Conservation (phyloP, 768 basidiomycete species). For the Strobilomyces echinocephalus region DNA sequence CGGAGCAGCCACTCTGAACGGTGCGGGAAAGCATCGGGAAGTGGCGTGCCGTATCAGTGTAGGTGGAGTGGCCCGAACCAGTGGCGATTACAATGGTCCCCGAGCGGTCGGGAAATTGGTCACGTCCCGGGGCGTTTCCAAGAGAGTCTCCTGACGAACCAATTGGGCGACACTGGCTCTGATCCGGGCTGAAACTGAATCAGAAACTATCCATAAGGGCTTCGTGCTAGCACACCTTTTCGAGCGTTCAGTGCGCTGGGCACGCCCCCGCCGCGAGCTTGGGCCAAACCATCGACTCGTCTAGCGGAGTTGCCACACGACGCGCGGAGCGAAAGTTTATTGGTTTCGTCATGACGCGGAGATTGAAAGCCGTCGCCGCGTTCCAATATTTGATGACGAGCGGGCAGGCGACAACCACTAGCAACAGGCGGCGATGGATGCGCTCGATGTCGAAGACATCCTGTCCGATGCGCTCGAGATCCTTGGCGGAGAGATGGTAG, state of each 20-base stretch:
- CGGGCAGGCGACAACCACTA: background rate
- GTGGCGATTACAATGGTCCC: background rate
- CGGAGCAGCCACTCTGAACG: background rate
- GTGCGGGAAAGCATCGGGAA: conserved; percentile 2
- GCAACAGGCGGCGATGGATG: conserved; percentile 5
- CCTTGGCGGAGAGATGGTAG: conserved; percentile 41
- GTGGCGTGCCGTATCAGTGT: conserved; percentile 11
- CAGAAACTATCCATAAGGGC: background rate
- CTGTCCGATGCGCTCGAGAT: conserved; percentile 49
- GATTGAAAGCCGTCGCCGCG: conserved; percentile 10
- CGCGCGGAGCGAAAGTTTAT: conserved; percentile 10
- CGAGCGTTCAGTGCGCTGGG: background rate
- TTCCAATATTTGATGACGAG: background rate
- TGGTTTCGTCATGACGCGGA: conserved; percentile 16
- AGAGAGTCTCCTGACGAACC: background rate
- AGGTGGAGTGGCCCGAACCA: background rate
- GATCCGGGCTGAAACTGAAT: conserved; percentile 1
- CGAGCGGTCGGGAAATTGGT: background rate
- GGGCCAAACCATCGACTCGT: background rate
- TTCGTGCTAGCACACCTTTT: background rate
- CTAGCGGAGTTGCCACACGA: background rate
- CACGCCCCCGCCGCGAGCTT: background rate
- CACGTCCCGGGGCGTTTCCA: background rate
- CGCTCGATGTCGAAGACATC: conserved; percentile 41
- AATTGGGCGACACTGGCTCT: background rate